phyloP scores from a whole-genome alignment of 148 eudicot species.

The Rhododendron molle region DNA sequence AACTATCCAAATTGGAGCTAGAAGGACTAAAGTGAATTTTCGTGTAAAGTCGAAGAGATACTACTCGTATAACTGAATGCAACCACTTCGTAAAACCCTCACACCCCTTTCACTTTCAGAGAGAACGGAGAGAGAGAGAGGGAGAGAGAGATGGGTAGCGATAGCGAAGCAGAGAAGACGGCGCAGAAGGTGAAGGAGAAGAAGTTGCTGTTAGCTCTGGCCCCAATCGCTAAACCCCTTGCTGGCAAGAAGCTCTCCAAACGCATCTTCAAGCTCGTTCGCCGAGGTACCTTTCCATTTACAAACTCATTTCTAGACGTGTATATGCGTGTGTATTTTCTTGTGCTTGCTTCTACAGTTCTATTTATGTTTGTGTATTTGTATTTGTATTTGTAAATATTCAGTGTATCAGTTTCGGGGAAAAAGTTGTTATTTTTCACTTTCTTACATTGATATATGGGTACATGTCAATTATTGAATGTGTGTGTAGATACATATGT shows the following conservation, averaged over 20 bases:
- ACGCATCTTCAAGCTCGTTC: constrained; percentile 80
- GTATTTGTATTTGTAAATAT: neutral
- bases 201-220: constrained; percentile 55
- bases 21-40: no score
- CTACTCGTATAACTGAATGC: neutral
- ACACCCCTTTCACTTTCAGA: neutral
- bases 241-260: constrained; percentile 94
- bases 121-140: constrained; percentile 5
- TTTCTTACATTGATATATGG: neutral
- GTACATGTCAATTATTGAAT: neutral
- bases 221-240: constrained; percentile 90
- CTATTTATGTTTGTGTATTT: neutral
- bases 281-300: constrained; percentile 41
- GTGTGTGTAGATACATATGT: neutral
- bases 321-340: neutral
- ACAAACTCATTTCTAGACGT: neutral
- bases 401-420: neutral
- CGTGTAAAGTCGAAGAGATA: no score
- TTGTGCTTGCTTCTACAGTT: neutral
- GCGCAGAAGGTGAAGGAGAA: constrained; percentile 55
- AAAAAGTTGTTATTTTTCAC: neutral
- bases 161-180: constrained; percentile 70
- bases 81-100: neutral
- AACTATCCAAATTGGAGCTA: no score
- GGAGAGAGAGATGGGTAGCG: constrained; percentile 44